Evolutionary conservation across 139 green algal species (phyloP), one percentile per base, ranked within the genome.

Genomic region (Penium margaritaceum): DNA sequence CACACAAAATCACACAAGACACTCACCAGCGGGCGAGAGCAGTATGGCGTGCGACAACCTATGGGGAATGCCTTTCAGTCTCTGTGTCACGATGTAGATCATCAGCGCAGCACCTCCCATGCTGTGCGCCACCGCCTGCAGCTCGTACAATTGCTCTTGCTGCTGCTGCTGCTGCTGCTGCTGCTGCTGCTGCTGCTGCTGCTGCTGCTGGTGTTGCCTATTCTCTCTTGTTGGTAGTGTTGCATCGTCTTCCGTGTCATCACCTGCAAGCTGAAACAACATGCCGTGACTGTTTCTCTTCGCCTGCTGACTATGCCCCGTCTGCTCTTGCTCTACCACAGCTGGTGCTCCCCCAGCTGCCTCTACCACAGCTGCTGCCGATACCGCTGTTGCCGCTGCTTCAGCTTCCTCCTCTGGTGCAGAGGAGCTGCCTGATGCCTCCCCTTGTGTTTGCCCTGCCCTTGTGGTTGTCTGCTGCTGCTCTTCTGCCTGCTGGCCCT

Each of bases 51-150:
- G 57, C 19, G 44, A 67, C 19, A 89, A 33, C 37, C 70, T 76
- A 61, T 87, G 81, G n/a, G 72, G 60, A 7, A 70, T 36, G 14
- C 43, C 36, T 15, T 67, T 32, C 9, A 81, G 30, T 0, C 61
- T 30, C 38, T 53, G 32, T 24, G 58, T 57, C 35, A 74, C 67
- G 37, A 77, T 17, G 80, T 92, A 85, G 3, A 94, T 81, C 19
- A 94, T 78, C 72, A 88, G 33, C 7, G 72, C 80, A 37, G 87
- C 84, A n/a, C 86, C 89, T 0, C 89, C 89, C 60, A 93, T 70
- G 66, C 73, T 87, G 85, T 95, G 89, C 0, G 74, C 85, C 1
- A 95, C 84, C 1, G 70, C 78, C 6, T 74, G 66, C 66, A 93
- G 81, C n/a, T 74, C 77, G 77, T 92, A 92, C 3, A 88, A 88